Evolutionary conservation across 116 monocot species (phyloP).

Genomic region (Dioscorea cayenensis): DNA sequence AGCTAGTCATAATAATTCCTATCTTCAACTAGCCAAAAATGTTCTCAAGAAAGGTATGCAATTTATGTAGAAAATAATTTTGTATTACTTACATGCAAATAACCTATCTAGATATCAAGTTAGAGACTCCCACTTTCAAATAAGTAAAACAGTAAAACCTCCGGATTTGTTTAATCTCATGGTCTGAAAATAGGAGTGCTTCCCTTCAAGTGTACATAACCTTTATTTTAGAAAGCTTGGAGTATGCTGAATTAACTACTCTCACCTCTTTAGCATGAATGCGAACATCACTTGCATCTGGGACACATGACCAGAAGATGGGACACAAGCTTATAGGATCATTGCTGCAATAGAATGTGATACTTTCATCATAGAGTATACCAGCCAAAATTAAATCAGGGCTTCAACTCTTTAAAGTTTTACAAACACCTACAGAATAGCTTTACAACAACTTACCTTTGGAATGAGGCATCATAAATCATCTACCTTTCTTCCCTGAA

Average conservation of each 20-base stretch:
- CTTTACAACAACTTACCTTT: slow-evolving; percentile 41
- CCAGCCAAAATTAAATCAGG: not conserved
- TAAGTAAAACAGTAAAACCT: too few relatives aligned
- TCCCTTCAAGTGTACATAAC: not conserved
- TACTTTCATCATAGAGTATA: not conserved
- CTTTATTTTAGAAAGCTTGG: not conserved
- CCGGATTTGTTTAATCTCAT: too few relatives aligned
- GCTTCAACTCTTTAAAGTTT: too few relatives aligned
- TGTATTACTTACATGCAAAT: too few relatives aligned
- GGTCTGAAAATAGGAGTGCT: too few relatives aligned
- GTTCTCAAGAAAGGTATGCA: too few relatives aligned
- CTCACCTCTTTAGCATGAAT: slow-evolving; percentile 93
- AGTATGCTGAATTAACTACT: slow-evolving; percentile 4
- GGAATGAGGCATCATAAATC: slow-evolving; percentile 97
- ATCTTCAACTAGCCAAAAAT: too few relatives aligned
- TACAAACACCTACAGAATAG: too few relatives aligned
- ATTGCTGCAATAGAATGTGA: slow-evolving; percentile 42
- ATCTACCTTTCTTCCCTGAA: slow-evolving; percentile 89
- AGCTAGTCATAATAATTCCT: too few relatives aligned
- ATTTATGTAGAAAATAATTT: too few relatives aligned
- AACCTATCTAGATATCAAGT: too few relatives aligned
- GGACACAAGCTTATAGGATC: slow-evolving; percentile 94
- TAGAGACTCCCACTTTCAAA: too few relatives aligned
- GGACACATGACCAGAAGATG: slow-evolving; percentile 88
- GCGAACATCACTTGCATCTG: slow-evolving; percentile 90